Evolutionary conservation across 768 basidiomycete species (phyloP).

Genomic region (Rhizopogon roseolus): DNA sequence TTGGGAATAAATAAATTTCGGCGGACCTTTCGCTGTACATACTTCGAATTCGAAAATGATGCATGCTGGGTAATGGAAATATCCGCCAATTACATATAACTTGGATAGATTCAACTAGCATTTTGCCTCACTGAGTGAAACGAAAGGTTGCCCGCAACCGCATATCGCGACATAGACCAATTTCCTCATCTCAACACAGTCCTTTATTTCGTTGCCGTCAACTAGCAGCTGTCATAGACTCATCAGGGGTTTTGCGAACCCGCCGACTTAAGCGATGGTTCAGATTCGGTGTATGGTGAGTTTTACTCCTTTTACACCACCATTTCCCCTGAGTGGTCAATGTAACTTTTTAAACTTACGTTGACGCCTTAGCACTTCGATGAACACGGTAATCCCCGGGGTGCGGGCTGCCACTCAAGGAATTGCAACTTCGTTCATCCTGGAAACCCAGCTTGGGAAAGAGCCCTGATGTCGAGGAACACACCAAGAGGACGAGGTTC

Average conservation of each 20-base stretch:
- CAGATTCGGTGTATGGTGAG: not conserved
- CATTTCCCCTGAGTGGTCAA: not conserved
- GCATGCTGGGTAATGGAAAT: not conserved
- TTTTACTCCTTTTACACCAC: not conserved
- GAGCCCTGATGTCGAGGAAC: conserved; percentile 9
- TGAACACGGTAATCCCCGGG: conserved; percentile 21
- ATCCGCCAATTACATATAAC: not conserved
- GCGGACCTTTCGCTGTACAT: conserved; percentile 5
- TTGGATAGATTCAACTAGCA: not conserved
- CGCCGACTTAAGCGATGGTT: not conserved
- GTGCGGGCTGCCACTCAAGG: conserved; percentile 20
- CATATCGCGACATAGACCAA: not conserved
- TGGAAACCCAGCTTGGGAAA: conserved; percentile 16
- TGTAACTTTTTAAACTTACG: not conserved
- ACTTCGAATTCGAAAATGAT: conserved; percentile 2
- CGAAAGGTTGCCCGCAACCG: no score
- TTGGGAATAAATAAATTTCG: conserved; percentile 6
- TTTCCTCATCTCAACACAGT: not conserved
- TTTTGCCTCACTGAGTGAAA: not conserved
- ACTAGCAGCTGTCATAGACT: not conserved
- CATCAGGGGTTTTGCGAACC: not conserved
- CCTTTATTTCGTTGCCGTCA: not conserved
- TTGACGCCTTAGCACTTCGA: conserved; percentile 20
- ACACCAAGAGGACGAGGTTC: conserved; percentile 5
- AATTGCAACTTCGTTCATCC: conserved; percentile 28